Evolutionary conservation across 805 yeast genomes (phyloP), one percentile per base, ranked within the genome.

Genomic region (Yamadazyma takamatsuzukensis): DNA sequence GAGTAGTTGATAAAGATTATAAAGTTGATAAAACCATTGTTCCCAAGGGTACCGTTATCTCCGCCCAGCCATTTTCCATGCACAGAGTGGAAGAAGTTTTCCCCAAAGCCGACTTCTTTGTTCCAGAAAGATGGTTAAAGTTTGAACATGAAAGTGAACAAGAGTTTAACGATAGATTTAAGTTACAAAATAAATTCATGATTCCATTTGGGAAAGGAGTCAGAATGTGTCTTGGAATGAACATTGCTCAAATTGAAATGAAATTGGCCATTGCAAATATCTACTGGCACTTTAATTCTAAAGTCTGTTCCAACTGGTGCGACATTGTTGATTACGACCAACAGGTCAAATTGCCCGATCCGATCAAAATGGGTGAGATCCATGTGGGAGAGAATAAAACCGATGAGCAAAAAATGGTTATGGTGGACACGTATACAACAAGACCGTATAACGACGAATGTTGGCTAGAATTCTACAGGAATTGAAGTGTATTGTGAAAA

Each of bases 131-230:
- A 40, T 82, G 89, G 90, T 45, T 78, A 6, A 51, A 48, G 33
- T 51, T 55, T 21, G 49, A 45, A 2, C 44, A 48, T 21, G 77
- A 72, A 44, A 33, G 54, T 11, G 44, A 32, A 2, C 44, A 25
- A 2, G 61, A 55, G 4, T 70, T 50, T 47, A 47, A 47, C 5
- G 41, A 36, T 5, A 48, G 80, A 24, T 45, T 71, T 21, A 65
- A 56, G 33, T 34, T 33, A 6, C 80, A 78, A 75, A 64, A 67
- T 36, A 67, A 61, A 32, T 64, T 65, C 43, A 72, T 80, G 67
- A 71, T 80, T 69, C 78, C 83, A 1, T 82, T 83, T 59, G 88
- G 89, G 1, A 72, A 77, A 25, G 90, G 89, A 3, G 65, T 78
- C 14, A 59, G 87, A 41, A 80, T 80, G 87, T 82, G 90, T 47